Evolutionary conservation across 495 filamentous ascomycete genomes (phyloP).

Genomic region (Penicillium coffeae): DNA sequence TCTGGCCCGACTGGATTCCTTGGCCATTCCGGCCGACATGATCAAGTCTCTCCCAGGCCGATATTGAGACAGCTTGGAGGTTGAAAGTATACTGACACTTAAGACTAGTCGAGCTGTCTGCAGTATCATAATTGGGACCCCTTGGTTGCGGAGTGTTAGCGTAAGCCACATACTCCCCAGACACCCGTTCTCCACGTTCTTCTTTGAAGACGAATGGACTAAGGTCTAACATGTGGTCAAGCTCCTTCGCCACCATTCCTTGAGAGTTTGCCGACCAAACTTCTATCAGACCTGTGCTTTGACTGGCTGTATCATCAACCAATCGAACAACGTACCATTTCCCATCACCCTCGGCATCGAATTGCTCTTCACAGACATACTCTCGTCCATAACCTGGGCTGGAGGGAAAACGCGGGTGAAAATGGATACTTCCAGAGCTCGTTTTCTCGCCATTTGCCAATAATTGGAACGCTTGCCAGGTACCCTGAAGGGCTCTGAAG

Average conservation of each 20-base stretch:
- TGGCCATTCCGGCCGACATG: not conserved
- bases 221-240: not conserved
- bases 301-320: conserved; percentile 2
- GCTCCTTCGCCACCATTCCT: not conserved
- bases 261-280: conserved; percentile 3
- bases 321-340: conserved; percentile 14
- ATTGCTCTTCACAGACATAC: conserved; percentile 28
- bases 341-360: not conserved
- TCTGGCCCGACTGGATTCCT: not conserved
- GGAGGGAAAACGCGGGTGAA: conserved; percentile 51
- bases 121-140: not conserved
- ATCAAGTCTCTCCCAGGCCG: conserved; percentile 22
- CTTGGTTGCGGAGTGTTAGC: not conserved
- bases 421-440: conserved; percentile 52
- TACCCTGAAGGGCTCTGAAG: conserved; percentile 70
- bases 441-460: conserved; percentile 7
- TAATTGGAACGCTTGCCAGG: conserved; percentile 57
- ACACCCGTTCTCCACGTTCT: not conserved
- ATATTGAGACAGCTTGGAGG: conserved; percentile 32
- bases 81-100: conserved; percentile 25
- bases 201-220: conserved; percentile 4
- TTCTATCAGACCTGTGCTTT: conserved; percentile 7
- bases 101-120: not conserved
- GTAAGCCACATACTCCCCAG: conserved; percentile 15
- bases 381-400: conserved; percentile 21